Conservation (phyloP, 352 stramenopile genomes). For the Phytophthora sp. region DNA sequence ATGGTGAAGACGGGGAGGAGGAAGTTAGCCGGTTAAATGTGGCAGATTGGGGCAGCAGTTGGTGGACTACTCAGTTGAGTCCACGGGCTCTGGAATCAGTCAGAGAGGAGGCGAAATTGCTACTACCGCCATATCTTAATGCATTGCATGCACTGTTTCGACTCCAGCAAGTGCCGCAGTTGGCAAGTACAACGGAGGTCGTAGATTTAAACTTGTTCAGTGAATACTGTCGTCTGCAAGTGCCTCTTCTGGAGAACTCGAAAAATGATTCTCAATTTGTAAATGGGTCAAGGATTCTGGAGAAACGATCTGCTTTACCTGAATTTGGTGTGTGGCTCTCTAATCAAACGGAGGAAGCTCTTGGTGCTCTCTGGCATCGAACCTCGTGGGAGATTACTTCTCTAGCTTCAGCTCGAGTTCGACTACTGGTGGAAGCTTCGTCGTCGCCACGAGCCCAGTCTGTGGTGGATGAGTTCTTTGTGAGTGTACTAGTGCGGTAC, state of each 20-base stretch:
- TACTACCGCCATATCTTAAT: conserved; percentile 56
- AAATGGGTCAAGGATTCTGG: conserved; percentile 8
- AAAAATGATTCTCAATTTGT: not conserved
- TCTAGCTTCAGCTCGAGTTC: conserved; percentile 41
- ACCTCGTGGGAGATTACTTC: conserved; percentile 41
- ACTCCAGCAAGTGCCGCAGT: conserved; percentile 46
- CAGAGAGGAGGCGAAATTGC: conserved; percentile 40
- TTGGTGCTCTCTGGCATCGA: conserved; percentile 47
- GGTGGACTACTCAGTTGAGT: conserved; percentile 42
- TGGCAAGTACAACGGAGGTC: conserved; percentile 45
- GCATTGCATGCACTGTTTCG: conserved; percentile 62
- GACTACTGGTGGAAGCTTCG: conserved; percentile 32
- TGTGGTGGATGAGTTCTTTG: conserved; percentile 29
- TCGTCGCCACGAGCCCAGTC: conserved; percentile 5
- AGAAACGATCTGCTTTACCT: conserved; percentile 12
- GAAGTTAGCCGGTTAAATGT: conserved; percentile 15
- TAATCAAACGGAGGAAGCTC: conserved; percentile 50
- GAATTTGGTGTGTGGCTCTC: conserved; percentile 53
- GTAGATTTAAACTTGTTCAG: conserved; percentile 54
- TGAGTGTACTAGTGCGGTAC: conserved; percentile 39
- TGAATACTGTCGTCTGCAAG: conserved; percentile 31
- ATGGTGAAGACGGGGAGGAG: conserved; percentile 29
- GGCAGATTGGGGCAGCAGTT: conserved; percentile 44
- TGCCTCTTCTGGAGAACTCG: not conserved
- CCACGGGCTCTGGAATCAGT: conserved; percentile 30